phyloP scores from a whole-genome alignment of 2,329 filamentous ascomycete genomes.

The Xylariaceae sp. region DNA sequence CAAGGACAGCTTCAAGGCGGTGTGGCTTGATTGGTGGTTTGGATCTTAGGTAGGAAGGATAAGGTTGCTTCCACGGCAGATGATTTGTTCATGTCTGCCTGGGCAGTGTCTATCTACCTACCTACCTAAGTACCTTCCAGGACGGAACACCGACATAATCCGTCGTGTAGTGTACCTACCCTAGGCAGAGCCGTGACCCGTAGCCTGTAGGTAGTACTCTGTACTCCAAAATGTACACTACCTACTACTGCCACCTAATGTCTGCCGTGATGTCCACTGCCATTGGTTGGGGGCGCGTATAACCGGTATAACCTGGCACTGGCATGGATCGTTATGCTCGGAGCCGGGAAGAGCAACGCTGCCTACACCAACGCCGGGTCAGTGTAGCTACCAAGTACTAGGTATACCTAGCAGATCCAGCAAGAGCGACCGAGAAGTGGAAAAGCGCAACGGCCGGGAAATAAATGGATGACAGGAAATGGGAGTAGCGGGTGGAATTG shows the following conservation, averaged over 20 bases:
- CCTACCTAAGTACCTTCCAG: not conserved
- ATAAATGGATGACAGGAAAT: not conserved
- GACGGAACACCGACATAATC: not conserved
- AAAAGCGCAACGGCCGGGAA: constrained; percentile 5
- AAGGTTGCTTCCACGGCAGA: not conserved
- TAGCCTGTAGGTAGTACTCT: too few species aligned
- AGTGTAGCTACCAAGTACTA: not conserved
- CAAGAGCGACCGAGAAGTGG: constrained; percentile 3
- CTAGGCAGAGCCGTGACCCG: too few species aligned
- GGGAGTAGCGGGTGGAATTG: constrained; percentile 4
- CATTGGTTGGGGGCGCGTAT: not conserved
- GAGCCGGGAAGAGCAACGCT: constrained; percentile 15
- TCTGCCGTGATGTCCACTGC: too few species aligned
- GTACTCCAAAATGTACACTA: not conserved
- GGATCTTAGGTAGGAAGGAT: too few species aligned
- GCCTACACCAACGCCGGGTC: constrained; percentile 8
- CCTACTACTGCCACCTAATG: too few species aligned
- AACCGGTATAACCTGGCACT: not conserved
- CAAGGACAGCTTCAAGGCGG: too few species aligned
- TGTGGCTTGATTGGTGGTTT: not conserved
- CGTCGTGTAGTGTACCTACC: too few species aligned
- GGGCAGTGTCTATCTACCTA: not conserved
- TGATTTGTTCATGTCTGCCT: not conserved
- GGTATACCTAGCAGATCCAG: not conserved
- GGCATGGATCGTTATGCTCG: constrained; percentile 6